These are phyloP conservation scores for Suillus decipiens DNA, from an alignment of 768 basidiomycete genomes.

Conservation along the genomic window DNA sequence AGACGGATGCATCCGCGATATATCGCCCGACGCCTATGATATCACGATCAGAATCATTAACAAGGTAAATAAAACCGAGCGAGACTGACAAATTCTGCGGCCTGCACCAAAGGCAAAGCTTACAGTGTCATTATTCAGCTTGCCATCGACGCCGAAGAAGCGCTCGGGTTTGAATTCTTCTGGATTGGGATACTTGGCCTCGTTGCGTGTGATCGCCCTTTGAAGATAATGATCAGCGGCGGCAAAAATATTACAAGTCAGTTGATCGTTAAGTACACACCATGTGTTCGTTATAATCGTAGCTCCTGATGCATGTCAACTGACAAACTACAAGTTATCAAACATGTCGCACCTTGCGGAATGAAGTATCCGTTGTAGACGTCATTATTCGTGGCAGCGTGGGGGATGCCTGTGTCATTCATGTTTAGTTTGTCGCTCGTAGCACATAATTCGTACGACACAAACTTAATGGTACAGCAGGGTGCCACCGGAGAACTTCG, in stretches of 20 bases:
- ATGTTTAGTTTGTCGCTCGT: not conserved
- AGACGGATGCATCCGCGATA: slow-evolving; percentile 43
- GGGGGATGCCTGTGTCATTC: slow-evolving; percentile 30
- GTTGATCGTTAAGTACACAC: slow-evolving; percentile 10
- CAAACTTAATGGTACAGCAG: slow-evolving; percentile 29
- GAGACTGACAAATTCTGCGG: slow-evolving; percentile 28
- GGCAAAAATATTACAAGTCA: not conserved
- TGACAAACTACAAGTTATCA: not conserved
- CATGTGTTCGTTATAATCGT: slow-evolving; percentile 33
- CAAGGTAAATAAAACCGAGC: not conserved
- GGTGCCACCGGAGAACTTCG: slow-evolving; percentile 39
- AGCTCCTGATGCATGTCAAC: slow-evolving; percentile 20
- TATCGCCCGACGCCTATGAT: slow-evolving; percentile 40
- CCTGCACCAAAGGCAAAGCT: slow-evolving; percentile 38
- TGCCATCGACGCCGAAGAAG: slow-evolving; percentile 27
- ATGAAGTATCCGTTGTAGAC: slow-evolving; percentile 53
- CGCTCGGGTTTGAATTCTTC: slow-evolving; percentile 39
- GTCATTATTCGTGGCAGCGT: slow-evolving; percentile 39
- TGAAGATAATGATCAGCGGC: not conserved
- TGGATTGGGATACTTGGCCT: slow-evolving; percentile 34
- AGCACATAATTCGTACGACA: not conserved
- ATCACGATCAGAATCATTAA: not conserved
- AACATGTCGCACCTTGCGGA: slow-evolving; percentile 43
- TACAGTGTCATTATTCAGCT: slow-evolving; percentile 32
- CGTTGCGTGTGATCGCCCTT: slow-evolving; percentile 37